Conservation (phyloP, 176 grass and related monocot species). For the sorghum (Sorghum bicolor) region DNA sequence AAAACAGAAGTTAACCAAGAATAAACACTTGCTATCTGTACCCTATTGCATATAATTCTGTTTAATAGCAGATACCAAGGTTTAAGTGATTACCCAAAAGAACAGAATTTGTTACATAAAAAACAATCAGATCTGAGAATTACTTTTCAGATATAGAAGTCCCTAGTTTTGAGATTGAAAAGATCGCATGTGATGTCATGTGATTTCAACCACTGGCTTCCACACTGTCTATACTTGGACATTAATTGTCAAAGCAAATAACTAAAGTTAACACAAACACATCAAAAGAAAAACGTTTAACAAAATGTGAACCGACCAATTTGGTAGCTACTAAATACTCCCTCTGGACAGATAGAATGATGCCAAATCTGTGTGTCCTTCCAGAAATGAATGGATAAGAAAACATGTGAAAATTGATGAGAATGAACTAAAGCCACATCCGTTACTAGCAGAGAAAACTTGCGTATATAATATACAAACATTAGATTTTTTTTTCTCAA, state of each 20-base stretch:
- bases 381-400: background rate
- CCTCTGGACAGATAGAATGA: background rate
- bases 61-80: background rate
- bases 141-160: background rate
- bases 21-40: background rate
- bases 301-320: background rate
- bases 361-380: background rate
- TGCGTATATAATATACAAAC: background rate
- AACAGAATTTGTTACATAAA: background rate
- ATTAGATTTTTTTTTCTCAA: background rate
- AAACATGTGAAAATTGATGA: constrained; percentile 18
- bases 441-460: background rate
- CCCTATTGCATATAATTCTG: background rate
- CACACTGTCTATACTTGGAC: background rate
- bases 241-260: background rate
- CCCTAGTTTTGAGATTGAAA: background rate
- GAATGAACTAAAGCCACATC: background rate
- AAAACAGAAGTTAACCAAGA: constrained; percentile 8
- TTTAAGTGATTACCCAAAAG: background rate
- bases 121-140: background rate
- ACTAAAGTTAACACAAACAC: background rate
- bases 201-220: background rate
- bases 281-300: background rate
- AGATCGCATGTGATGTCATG: background rate
- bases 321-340: background rate